phyloP scores from a whole-genome alignment of 257 asterid species.

The Mentha longifolia region DNA sequence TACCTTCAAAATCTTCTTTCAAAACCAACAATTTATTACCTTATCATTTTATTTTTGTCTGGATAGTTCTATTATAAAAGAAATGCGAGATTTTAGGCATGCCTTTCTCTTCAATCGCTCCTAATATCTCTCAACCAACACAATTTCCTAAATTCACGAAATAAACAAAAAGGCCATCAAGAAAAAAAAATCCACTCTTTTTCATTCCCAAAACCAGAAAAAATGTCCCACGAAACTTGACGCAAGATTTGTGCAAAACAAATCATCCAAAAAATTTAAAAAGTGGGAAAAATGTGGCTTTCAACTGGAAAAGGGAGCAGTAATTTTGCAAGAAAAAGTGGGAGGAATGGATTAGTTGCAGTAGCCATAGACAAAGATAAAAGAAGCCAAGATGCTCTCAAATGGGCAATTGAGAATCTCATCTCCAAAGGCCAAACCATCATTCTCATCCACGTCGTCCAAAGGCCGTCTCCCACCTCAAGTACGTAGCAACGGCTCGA shows the following conservation, averaged over 20 bases:
- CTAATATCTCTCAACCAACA: slow-evolving; percentile 31
- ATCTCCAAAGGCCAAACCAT: slow-evolving; percentile 73
- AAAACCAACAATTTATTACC: too few relatives aligned
- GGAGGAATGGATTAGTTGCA: slow-evolving; percentile 73
- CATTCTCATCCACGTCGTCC: slow-evolving; percentile 78
- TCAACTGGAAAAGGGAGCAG: slow-evolving; percentile 38
- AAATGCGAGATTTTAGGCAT: slow-evolving; percentile 45
- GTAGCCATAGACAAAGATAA: slow-evolving; percentile 86
- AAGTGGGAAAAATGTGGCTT: slow-evolving; percentile 59
- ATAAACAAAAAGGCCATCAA: slow-evolving; percentile 24
- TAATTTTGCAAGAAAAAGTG: slow-evolving; percentile 33
- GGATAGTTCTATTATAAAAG: slow-evolving; percentile 21
- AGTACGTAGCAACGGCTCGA: slow-evolving; percentile 16
- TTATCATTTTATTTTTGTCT: neutral
- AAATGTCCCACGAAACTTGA: neutral
- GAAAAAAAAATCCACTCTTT: neutral
- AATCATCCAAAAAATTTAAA: neutral
- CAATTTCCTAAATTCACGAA: slow-evolving; percentile 17
- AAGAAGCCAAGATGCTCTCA: slow-evolving; percentile 82
- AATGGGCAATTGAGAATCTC: slow-evolving; percentile 81
- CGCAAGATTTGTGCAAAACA: slow-evolving; percentile 6
- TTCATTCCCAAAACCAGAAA: slow-evolving; percentile 16
- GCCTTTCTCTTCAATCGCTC: slow-evolving; percentile 34
- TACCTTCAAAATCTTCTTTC: too few relatives aligned
- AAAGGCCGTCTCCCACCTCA: slow-evolving; percentile 32